Percentiles rank a stretch among this genome's conserved stretches.
Conservation (phyloP, 345 rosid genomes). For the Syzygium jambos region DNA sequence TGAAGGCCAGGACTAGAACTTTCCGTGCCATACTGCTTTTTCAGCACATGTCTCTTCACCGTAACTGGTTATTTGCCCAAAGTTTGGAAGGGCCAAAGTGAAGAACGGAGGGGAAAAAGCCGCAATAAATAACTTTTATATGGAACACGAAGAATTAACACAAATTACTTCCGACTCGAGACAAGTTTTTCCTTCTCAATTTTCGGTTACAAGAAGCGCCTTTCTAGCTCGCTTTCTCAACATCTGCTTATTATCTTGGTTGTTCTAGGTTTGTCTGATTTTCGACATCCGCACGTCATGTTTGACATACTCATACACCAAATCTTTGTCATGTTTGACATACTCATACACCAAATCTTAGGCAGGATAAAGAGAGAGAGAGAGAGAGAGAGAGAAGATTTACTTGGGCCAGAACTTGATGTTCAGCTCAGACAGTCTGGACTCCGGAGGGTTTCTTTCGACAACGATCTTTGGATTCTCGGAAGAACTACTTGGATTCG, state of each 20-base stretch:
- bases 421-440: constrained; percentile 59
- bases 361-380: neutral
- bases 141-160: neutral
- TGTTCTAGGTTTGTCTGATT: neutral
- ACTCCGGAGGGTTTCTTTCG: constrained; percentile 63
- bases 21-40: neutral
- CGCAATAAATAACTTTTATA: neutral
- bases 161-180: neutral
- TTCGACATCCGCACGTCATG: neutral
- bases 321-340: neutral
- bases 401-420: constrained; percentile 97
- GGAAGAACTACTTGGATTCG: constrained; percentile 18
- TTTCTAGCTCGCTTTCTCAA: neutral
- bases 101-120: neutral
- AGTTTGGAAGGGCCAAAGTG: neutral
- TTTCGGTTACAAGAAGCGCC: neutral
- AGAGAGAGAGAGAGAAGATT: neutral
- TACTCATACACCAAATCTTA: neutral
- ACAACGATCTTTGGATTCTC: constrained; percentile 40
- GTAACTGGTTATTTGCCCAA: neutral
- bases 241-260: neutral
- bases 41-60: neutral
- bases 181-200: neutral
- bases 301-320: neutral
- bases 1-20: neutral